A percentile compares a stretch with the other conserved stretches of the same genome.
Evolutionary conservation across 1,284 basidiomycete genomes (phyloP).

Genomic region (Quambalaria eucalypti): DNA sequence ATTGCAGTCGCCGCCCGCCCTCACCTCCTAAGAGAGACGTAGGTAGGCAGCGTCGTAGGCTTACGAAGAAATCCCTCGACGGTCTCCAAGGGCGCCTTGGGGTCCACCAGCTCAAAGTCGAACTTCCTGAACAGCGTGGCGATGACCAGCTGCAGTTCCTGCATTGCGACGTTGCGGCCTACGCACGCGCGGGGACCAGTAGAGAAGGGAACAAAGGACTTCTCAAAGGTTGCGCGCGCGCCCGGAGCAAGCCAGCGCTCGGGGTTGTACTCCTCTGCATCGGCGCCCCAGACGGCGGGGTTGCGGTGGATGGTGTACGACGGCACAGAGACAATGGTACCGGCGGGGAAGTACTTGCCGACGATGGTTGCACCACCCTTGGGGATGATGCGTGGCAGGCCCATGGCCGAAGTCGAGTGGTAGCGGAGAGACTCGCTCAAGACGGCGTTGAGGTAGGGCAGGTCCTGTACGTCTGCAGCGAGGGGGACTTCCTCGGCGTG

Average conservation of each 20-base stretch:
- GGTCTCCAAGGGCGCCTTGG: constrained; percentile 21
- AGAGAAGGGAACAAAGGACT: constrained; percentile 35
- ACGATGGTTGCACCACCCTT: constrained; percentile 22
- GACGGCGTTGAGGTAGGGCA: constrained; percentile 57
- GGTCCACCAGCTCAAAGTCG: constrained; percentile 29
- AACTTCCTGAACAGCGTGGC: constrained; percentile 28
- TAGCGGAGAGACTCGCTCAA: constrained; percentile 72
- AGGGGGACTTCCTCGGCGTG: constrained; percentile 30
- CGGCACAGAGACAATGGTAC: constrained; percentile 49
- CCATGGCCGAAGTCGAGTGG: constrained; percentile 66
- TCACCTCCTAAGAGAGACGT: background rate
- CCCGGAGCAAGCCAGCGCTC: constrained; percentile 68
- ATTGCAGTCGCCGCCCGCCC: too few relatives aligned
- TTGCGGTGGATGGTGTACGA: constrained; percentile 72
- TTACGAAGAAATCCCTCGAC: constrained; percentile 37
- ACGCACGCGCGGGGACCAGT: constrained; percentile 38
- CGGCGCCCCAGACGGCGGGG: constrained; percentile 62
- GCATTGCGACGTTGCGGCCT: constrained; percentile 34
- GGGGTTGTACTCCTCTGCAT: constrained; percentile 61
- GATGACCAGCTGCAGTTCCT: constrained; percentile 28
- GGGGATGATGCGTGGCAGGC: constrained; percentile 52
- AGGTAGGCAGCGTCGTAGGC: constrained; percentile 7
- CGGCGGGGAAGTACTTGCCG: constrained; percentile 57
- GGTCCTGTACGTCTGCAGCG: constrained; percentile 24
- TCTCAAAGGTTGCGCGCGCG: constrained; percentile 17